These are phyloP conservation scores for Metschnikowia hibisci DNA, from an alignment of 805 yeast species.

Conservation along the genomic window DNA sequence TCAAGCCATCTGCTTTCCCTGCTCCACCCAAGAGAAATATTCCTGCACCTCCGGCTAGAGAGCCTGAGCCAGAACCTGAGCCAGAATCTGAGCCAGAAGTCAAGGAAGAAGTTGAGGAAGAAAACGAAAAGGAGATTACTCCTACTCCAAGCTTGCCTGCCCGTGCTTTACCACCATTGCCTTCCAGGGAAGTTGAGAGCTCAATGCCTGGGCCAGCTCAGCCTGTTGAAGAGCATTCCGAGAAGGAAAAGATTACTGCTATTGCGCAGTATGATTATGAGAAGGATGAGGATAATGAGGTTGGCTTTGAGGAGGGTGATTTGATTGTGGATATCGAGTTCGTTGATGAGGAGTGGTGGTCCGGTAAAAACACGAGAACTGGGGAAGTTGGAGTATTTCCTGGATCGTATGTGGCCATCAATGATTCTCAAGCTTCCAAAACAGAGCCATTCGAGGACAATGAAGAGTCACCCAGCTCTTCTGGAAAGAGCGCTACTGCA, in stretches of 20 bases:
- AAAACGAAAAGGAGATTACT: conserved; percentile 1
- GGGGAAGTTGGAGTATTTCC: conserved; percentile 56
- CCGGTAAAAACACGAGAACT: conserved; percentile 37
- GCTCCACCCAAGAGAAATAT: conserved; percentile 17
- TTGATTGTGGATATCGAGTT: conserved; percentile 60
- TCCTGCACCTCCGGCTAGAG: conserved; percentile 20
- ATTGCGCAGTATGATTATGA: conserved; percentile 78
- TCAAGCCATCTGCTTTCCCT: conserved; percentile 14
- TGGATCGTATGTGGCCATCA: conserved; percentile 46
- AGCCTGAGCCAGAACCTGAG: conserved; percentile 7
- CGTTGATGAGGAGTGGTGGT: conserved; percentile 76
- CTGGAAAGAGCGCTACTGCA: conserved; percentile 51
- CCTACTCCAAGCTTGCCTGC: conserved; percentile 16
- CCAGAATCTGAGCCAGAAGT: conserved; percentile 9
- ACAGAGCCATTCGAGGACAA: conserved; percentile 10
- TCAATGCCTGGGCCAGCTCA: background rate
- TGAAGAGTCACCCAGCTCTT: conserved; percentile 16
- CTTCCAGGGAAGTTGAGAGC: conserved; percentile 8
- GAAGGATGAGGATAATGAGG: conserved; percentile 74
- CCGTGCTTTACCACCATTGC: conserved; percentile 17
- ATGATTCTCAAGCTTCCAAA: conserved; percentile 11
- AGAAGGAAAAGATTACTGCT: conserved; percentile 43
- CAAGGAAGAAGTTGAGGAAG: conserved; percentile 12
- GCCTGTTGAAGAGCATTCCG: conserved; percentile 2
- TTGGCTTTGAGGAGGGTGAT: conserved; percentile 65